Conservation (phyloP, 768 basidiomycete genomes). For the Favolaschia claudopus region DNA sequence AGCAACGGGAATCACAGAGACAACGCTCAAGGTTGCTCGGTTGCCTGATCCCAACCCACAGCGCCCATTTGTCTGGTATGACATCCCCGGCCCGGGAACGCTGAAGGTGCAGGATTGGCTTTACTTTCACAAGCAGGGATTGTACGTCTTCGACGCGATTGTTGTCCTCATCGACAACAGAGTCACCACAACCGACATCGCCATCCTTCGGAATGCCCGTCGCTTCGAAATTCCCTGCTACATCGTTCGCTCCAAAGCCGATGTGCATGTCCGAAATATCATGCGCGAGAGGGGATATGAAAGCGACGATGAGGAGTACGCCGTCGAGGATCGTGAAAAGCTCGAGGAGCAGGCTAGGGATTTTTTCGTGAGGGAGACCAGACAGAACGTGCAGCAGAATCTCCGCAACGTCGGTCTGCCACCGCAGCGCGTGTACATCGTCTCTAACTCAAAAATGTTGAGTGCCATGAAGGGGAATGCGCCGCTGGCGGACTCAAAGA, state of each 20-base stretch:
- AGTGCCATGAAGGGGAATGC: not conserved
- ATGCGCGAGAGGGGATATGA: not conserved
- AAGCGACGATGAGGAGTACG: not conserved
- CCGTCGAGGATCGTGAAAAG: not conserved
- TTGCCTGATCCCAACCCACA: conserved; percentile 31
- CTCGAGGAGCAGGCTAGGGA: not conserved
- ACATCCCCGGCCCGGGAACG: conserved; percentile 44
- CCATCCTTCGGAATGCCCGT: conserved; percentile 38
- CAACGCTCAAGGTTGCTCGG: conserved; percentile 30
- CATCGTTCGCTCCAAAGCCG: conserved; percentile 46
- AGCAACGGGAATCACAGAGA: conserved; percentile 36
- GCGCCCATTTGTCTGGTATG: conserved; percentile 40
- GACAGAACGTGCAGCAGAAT: not conserved
- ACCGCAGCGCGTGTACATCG: not conserved
- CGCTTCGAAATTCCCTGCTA: conserved; percentile 40
- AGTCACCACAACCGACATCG: conserved; percentile 40
- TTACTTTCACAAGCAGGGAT: conserved; percentile 46
- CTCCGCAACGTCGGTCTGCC: not conserved
- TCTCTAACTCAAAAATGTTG: not conserved
- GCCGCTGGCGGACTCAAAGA: too few species aligned
- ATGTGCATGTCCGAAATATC: conserved; percentile 12
- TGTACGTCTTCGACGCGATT: conserved; percentile 44
- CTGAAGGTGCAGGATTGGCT: conserved; percentile 38
- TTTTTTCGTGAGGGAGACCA: not conserved
- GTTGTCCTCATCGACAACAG: conserved; percentile 40